These are phyloP conservation scores for Glutinoglossum americanum DNA, from an alignment of 495 filamentous ascomycete species.

Conservation along the genomic window DNA sequence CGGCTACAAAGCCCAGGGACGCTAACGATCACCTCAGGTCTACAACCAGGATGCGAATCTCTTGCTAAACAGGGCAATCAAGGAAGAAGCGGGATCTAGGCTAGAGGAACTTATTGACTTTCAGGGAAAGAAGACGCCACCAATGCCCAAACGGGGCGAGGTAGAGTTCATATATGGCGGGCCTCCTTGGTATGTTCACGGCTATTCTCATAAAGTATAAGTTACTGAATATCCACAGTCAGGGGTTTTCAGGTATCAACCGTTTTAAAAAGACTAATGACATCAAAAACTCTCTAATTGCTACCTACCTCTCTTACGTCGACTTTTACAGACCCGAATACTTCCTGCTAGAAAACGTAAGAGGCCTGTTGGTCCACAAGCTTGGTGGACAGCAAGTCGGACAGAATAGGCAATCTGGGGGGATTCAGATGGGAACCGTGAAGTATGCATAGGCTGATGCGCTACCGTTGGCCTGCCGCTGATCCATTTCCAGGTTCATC, in stretches of 20 bases:
- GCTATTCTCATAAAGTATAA: neutral
- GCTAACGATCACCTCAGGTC: neutral
- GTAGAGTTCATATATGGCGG: conserved; percentile 8
- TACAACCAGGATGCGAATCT: conserved; percentile 6
- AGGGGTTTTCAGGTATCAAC: conserved; percentile 5
- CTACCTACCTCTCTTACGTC: conserved; percentile 6
- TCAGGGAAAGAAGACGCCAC: conserved; percentile 1
- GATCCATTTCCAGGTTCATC: neutral
- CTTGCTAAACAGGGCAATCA: conserved; percentile 3
- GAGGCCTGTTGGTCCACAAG: neutral
- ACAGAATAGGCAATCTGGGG: neutral
- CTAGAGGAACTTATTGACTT: conserved; percentile 2
- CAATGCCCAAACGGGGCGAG: conserved; percentile 2
- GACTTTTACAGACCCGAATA: conserved; percentile 5
- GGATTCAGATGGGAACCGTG: neutral
- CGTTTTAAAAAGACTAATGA: conserved; percentile 6
- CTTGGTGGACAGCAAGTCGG: neutral
- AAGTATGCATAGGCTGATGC: neutral
- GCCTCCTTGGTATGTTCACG: conserved; percentile 2
- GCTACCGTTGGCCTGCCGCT: neutral
- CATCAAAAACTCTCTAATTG: conserved; percentile 4
- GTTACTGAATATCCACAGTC: neutral
- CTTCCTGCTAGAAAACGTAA: conserved; percentile 5
- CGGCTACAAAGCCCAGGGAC: neutral
- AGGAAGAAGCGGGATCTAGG: neutral